Base-by-base conservation (phyloP, 805 yeast genomes). In the Starmera pachycereana region DNA sequence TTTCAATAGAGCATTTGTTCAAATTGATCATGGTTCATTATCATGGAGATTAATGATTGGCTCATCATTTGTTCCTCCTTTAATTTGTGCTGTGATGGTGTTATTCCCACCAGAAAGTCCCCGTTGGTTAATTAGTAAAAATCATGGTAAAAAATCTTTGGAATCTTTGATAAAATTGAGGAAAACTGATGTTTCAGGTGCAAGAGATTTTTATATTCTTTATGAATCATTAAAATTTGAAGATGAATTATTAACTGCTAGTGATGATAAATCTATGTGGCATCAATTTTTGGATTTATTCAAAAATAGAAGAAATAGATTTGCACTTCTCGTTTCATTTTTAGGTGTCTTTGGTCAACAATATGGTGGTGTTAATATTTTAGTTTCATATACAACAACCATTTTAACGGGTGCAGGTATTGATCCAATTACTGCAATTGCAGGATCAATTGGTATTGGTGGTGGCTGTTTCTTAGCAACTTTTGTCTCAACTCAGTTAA, bases 21-120 rank as follows among this genome's bases (percentile, higher is more conserved):
- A 74, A 40, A 61, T 63, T 12, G 5, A 22, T 22, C 51, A 52
- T 7, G 63, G 62, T 12, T 69, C 72, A 6, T 60, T 73, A 40
- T 67, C 73, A 46, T 79, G 86, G 85, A 67, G 86, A 50, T 61
- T 76, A 32, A 77, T 78, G 83, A 62, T 80, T 46, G 86, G 78
- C 2, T 70, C 80, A 5, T 79, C 85, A 2, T 58, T 71, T 46
- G 68, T 78, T 31, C 79, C 85, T 0, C 76, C 83, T 1, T 42
- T 76, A 11, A 48, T 77, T 33, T 74, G 76, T 12, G 62, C 73
- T 38, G 38, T 57, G 30, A 74, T 72, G 49, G 72, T 79, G 8
- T 72, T 67, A 28, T 65, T 71, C 41, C 76, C 75, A 7, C 86
- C 86, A 4, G 87, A 79, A 53, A 74, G 82, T 11, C 86, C 87